These are phyloP conservation scores for Venturia effusa DNA, from an alignment of 2,329 filamentous ascomycete species.

Conservation along the genomic window DNA sequence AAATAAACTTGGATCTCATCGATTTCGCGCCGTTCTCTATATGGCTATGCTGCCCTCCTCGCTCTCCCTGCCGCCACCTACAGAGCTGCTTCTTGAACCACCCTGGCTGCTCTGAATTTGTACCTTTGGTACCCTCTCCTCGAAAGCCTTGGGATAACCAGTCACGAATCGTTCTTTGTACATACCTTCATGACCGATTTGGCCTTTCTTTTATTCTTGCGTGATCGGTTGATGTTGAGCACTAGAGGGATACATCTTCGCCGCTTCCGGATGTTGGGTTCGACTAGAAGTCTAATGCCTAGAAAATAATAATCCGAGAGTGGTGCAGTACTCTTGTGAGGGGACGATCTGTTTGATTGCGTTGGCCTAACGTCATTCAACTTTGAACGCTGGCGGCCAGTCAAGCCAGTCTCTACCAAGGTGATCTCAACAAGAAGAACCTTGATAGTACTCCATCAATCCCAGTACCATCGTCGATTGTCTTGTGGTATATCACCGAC, in stretches of 20 bases:
- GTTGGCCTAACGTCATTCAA: too few species aligned
- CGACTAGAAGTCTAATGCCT: background rate
- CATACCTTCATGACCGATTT: background rate
- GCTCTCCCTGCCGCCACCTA: background rate
- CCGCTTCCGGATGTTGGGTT: background rate
- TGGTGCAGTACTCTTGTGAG: background rate
- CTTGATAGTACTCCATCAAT: too few species aligned
- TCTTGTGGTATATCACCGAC: too few species aligned
- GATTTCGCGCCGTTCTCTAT: too few species aligned
- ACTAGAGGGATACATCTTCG: background rate
- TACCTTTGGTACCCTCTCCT: background rate
- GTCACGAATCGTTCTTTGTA: background rate
- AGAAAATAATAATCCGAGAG: background rate
- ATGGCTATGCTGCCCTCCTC: too few species aligned
- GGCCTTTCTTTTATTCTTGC: background rate
- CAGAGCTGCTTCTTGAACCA: background rate
- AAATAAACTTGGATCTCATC: constrained; percentile 33
- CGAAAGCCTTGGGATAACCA: background rate
- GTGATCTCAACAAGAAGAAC: too few species aligned
- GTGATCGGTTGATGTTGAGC: background rate
- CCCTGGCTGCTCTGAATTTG: background rate
- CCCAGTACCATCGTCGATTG: too few species aligned
- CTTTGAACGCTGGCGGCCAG: too few species aligned
- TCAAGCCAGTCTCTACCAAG: too few species aligned
- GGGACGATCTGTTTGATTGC: too few species aligned